Base-by-base conservation (phyloP, 192 early-diverging fungal species). In the Entrophospora sp. region DNA sequence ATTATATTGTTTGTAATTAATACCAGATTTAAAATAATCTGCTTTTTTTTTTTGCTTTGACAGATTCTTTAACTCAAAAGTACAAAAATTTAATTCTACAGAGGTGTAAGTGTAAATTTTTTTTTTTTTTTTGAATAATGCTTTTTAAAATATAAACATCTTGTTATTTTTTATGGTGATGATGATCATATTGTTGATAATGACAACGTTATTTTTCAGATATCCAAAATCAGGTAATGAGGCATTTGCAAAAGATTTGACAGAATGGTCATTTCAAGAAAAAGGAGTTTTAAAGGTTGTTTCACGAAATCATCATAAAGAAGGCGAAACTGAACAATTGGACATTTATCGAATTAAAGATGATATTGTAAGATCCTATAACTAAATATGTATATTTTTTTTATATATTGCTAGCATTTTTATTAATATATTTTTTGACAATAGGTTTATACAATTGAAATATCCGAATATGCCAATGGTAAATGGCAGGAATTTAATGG, bases 301-400 rank as follows among this genome's bases (percentile, higher is more conserved):
- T 31, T 66, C 75, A 31, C 75, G 72, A 53, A 68, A 68, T 53
- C 90, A 91, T 79, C 77, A 91, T 74, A 81, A 85, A 62, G 75
- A 75, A 28, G 78, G 82, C 67, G 81, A 90, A 70, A 70, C 69
- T 38, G 79, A 83, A 45, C 81, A 87, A 58, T 80, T 81, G 10
- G 86, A 85, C 25, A 80, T 79, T n/a, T 99, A 98, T 77, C 87
- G 93, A n/a, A 87, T 97, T 65, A 90, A 88, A 68, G 94, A 96
- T 73, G 82, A 89, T 43, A 87, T 98, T 69, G 88, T 92, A 77
- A 66, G 75, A 60, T 9, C 8, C 24, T 18, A 31, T 27, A 8
- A 46, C 10, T n/a, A 6, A 12, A 14, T 51, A 36, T 61, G 25
- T 13, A 56, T n/a, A 0, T 9, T 4, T 38, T 5, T 0, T 25